Percentiles rank a stretch among this genome's conserved stretches.
Conservation (phyloP, 805 yeast species). For the Hermanozyma aechmeae region DNA sequence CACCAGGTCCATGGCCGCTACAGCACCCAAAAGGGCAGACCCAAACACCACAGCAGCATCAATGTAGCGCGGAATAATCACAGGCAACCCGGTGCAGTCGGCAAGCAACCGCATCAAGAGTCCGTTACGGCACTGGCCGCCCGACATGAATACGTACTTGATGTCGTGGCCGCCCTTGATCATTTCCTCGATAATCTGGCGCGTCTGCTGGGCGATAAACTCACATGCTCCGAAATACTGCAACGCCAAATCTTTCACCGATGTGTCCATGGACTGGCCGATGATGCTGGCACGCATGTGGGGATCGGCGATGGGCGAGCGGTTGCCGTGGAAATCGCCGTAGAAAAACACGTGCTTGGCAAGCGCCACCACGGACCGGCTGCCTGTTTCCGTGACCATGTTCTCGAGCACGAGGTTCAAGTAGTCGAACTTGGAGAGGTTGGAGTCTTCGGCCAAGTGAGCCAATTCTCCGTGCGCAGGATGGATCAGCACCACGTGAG, state of each 20-base stretch:
- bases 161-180: constrained; percentile 70
- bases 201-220: constrained; percentile 94
- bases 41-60: constrained; percentile 98
- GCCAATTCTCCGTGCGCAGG: constrained; percentile 77
- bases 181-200: constrained; percentile 88
- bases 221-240: constrained; percentile 92
- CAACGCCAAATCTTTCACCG: constrained; percentile 76
- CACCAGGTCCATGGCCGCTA: constrained; percentile 67
- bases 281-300: constrained; percentile 85
- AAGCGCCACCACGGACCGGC: constrained; percentile 67
- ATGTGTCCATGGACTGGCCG: constrained; percentile 86
- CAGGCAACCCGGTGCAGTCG: constrained; percentile 86
- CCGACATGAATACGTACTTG: constrained; percentile 76
- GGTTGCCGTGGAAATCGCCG: constrained; percentile 94
- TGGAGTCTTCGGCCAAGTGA: constrained; percentile 56
- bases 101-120: constrained; percentile 83
- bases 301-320: constrained; percentile 97
- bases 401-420: constrained; percentile 68
- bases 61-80: constrained; percentile 87
- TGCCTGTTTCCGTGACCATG: constrained; percentile 44
- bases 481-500: constrained; percentile 79
- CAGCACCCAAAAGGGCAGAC: constrained; percentile 89
- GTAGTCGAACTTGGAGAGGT: constrained; percentile 71
- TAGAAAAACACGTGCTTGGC: constrained; percentile 85
- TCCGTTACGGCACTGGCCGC: constrained; percentile 94